Evolutionary conservation across 2,329 filamentous ascomycete genomes (phyloP), one percentile per base, ranked within the genome.

Genomic region (Scedosporium aurantiacum): DNA sequence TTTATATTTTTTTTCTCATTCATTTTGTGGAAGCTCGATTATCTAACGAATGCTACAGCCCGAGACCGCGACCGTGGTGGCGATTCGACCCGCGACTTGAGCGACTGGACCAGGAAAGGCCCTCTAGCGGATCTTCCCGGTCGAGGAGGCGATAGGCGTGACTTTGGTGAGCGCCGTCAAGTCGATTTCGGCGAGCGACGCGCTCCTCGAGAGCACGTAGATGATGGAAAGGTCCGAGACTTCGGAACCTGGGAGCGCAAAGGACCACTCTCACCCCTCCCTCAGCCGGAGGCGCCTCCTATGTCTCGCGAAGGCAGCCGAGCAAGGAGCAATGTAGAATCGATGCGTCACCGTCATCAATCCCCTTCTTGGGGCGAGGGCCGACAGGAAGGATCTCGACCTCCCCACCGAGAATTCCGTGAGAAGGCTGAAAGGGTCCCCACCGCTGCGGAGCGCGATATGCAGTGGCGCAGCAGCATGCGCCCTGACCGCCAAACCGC

Each of bases 241-340:
- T 88, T 94, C 66, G 82, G 84, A 67, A 95, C 91, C 74, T 99
- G 94, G 94, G 93, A 97, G 76, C 89, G 94, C 68, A 94, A 90
- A 71, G 94, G 94, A 12, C 94, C 94, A 43, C 80, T 97, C 61
- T 90, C 93, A 50, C 90, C 93, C 23, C 79, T 77, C 66, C 79
- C 79, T 59, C 81, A 77, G 63, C 66, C 76, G 55, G 82, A 86
- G 65, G 77, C 78, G 61, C 67, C 72, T 21, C 72, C 75, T 25
- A 76, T 74, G 58, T 78, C 79, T 59, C 79, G 83, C 64, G 83
- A 85, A 45, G 80, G 77, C 63, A 81, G 80, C 71, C 79, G 79
- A 37, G 73, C 80, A 45, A 75, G 79, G 58, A 72, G 71, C 54
- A 85, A 90, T 63, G 78, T 78, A 64, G 81, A 84, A 62, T 79